phyloP scores from a whole-genome alignment of 805 yeast species.

The Nadsonia fulvescens region DNA sequence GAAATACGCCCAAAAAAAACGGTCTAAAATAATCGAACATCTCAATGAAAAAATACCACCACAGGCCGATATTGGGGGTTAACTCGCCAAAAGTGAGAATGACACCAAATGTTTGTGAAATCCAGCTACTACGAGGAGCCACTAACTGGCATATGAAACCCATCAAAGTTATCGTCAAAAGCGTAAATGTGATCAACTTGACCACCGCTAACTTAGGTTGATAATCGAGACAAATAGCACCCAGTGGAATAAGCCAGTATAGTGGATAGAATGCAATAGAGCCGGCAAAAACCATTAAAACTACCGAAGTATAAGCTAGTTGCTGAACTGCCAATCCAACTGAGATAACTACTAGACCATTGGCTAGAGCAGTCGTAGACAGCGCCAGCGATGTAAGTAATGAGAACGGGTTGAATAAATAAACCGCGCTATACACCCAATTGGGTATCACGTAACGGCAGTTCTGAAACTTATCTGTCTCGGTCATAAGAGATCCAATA shows the following conservation, averaged over 20 bases:
- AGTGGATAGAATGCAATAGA: constrained; percentile 48
- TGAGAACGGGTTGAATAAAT: constrained; percentile 67
- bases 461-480: constrained; percentile 18
- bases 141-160: constrained; percentile 16
- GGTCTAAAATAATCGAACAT: constrained; percentile 79
- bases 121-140: constrained; percentile 21
- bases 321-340: constrained; percentile 27
- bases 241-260: constrained; percentile 41
- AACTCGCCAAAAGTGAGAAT: constrained; percentile 43
- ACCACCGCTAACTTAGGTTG: constrained; percentile 1
- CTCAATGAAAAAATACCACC: constrained; percentile 98
- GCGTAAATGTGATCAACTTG: constrained; percentile 6
- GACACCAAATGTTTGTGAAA: constrained; percentile 36
- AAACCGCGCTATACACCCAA: constrained; percentile 41
- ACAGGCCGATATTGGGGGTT: constrained; percentile 79
- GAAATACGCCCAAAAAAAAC: constrained; percentile 72
- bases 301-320: constrained; percentile 27
- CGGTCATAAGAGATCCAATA: constrained; percentile 6
- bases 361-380: constrained; percentile 45
- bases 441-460: too few relatives aligned
- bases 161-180: constrained; percentile 8
- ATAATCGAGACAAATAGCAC: constrained; percentile 19
- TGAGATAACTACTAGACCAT: constrained; percentile 33
- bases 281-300: constrained; percentile 41
- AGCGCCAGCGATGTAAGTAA: constrained; percentile 49